Evolutionary conservation across 495 filamentous ascomycete genomes (phyloP).

Genomic region (Penicillium canariense): DNA sequence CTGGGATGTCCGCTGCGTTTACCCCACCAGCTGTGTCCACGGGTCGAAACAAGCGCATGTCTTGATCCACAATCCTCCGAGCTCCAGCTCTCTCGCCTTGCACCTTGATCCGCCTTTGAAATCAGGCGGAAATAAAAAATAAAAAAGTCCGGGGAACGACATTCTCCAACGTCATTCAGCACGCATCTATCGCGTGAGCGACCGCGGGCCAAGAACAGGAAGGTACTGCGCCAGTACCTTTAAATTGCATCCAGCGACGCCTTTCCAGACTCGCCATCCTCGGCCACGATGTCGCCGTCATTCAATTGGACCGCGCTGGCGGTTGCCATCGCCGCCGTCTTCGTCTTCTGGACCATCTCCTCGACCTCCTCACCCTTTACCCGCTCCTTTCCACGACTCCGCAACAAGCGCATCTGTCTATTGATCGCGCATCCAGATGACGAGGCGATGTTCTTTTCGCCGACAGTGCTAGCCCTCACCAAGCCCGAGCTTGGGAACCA

Average conservation of each 20-base stretch:
- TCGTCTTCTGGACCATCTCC: slow-evolving; percentile 48
- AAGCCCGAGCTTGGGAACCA: slow-evolving; percentile 75
- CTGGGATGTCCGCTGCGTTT: slow-evolving; percentile 20
- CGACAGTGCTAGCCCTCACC: slow-evolving; percentile 77
- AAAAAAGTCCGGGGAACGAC: neutral
- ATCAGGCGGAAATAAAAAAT: neutral
- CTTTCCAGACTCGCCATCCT: neutral
- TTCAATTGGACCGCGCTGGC: slow-evolving; percentile 32
- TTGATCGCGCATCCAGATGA: slow-evolving; percentile 97
- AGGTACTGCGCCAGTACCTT: neutral
- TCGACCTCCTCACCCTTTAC: slow-evolving; percentile 61
- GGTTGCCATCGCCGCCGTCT: slow-evolving; percentile 33
- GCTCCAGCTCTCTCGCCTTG: neutral
- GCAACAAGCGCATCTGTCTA: slow-evolving; percentile 78
- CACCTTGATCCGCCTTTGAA: neutral
- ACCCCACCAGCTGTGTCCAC: slow-evolving; percentile 18
- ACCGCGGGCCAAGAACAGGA: neutral
- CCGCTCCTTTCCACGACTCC: slow-evolving; percentile 65
- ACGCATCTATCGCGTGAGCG: neutral
- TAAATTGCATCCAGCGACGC: neutral
- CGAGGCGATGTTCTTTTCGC: slow-evolving; percentile 99
- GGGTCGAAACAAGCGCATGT: slow-evolving; percentile 13
- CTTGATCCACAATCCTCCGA: slow-evolving; percentile 11
- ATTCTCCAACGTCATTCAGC: neutral
- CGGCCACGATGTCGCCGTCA: slow-evolving; percentile 14